Base-by-base conservation (phyloP, 805 yeast genomes). In the Middelhovenomyces tepae region DNA sequence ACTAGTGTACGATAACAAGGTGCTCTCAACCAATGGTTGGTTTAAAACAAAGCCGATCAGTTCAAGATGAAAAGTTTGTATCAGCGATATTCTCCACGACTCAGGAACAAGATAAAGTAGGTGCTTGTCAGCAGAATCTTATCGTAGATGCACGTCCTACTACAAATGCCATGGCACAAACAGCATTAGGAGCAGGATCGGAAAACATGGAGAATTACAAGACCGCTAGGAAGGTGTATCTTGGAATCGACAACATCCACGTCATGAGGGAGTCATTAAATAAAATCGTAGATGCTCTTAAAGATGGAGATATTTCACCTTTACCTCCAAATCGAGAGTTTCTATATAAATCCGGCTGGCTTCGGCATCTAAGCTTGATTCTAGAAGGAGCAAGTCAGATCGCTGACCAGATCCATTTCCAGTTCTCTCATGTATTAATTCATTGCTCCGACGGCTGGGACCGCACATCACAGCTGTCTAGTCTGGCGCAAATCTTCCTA, bases 401-500 rank as follows among this genome's bases (percentile, higher is more conserved):
- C 29, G 74, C 80, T 16, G 79, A 84, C 49, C 80, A 89, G n/a
- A 69, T 91, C 15, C 82, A 83, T 34, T 72, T 78, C 46, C 84
- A 85, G 54, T 74, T 77, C 41, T 80, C 91, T 13, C 93, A 89
- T 53, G 68, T 89, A 3, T 53, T 91, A 7, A 70, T 91, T 5
- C 98, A 91, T 60, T 91, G 98, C 54, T 85, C 96, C 1, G 98
- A 91, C 60, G 98, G 98, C 1, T 91, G 98, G 98, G 98, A 91
- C 53, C 65, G 98, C 37, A 91, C 98, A 0, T 75, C 96, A 0
- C 97, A 91, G 52, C 72, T 87, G 1, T 69, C 86, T 4, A 78
- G 95, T 2, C 60, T 91, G 40, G 73, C 87, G 16, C 89, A 89
- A 56, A 58, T 91, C 4, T 83, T 95, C 50, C 62, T 87, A 6